phyloP scores from a whole-genome alignment of 441 rosid genomes.

The Melastoma candidum region DNA sequence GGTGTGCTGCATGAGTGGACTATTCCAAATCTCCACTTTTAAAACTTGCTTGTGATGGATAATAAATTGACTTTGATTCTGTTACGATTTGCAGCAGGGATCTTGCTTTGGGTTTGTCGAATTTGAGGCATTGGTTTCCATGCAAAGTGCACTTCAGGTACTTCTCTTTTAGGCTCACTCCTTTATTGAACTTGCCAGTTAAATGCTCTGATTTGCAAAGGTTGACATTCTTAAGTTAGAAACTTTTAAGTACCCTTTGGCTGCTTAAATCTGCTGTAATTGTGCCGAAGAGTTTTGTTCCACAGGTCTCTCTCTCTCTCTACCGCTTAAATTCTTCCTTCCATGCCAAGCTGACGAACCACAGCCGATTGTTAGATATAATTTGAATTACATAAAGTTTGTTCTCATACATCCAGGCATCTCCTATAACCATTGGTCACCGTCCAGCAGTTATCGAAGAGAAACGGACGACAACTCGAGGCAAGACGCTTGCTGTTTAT shows the following conservation, averaged over 20 bases:
- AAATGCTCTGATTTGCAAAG: no score
- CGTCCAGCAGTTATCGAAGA: conserved; percentile 61
- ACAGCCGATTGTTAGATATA: no score
- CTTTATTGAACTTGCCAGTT: no score
- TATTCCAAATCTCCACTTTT: conserved; percentile 3
- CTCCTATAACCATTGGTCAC: conserved; percentile 65
- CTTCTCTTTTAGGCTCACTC: conserved; percentile 6
- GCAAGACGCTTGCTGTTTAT: conserved; percentile 17
- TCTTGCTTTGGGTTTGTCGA: conserved; percentile 60
- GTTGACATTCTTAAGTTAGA: no score
- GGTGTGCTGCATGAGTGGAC: conserved; percentile 2
- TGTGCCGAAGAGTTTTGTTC: no score
- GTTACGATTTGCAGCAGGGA: conserved; percentile 34
- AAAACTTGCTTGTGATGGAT: conserved; percentile 2
- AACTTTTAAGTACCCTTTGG: no score
- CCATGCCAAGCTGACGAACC: no score
- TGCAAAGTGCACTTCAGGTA: conserved; percentile 50
- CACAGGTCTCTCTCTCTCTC: no score
- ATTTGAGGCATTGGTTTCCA: conserved; percentile 38
- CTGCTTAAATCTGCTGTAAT: no score
- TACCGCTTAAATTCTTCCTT: no score
- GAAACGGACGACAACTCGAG: conserved; percentile 77
- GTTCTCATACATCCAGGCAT: conserved; percentile 38
- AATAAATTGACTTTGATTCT: conserved; percentile 1
- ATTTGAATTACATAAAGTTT: no score